phyloP scores from a whole-genome alignment of 352 stramenopile species.

The Globisporangium uncinulatum region DNA sequence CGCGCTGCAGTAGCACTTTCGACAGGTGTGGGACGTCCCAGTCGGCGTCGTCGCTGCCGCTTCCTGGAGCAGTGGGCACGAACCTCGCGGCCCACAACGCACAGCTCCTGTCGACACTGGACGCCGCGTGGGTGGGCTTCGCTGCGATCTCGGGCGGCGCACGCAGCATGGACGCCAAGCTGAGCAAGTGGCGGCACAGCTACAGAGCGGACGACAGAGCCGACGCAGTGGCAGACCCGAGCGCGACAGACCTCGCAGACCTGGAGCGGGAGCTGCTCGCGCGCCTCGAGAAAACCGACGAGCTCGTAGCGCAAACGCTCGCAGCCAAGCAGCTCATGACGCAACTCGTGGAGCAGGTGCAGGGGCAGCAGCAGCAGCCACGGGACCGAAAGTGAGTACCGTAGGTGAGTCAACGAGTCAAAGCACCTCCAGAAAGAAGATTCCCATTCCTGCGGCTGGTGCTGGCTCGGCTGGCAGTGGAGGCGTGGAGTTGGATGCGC shows the following conservation, averaged over 20 bases:
- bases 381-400: neutral
- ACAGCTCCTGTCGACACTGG: constrained; percentile 22
- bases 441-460: constrained; percentile 3
- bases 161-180: constrained; percentile 15
- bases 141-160: constrained; percentile 22
- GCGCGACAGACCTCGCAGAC: constrained; percentile 9
- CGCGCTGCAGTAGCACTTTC: neutral
- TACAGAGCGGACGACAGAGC: constrained; percentile 3
- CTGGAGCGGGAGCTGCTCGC: constrained; percentile 14
- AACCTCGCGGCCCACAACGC: constrained; percentile 15
- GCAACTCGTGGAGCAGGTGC: constrained; percentile 19
- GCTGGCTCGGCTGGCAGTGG: too few relatives aligned
- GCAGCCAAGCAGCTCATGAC: constrained; percentile 19
- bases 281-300: constrained; percentile 19
- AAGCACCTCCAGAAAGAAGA: constrained; percentile 17
- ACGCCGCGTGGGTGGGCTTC: constrained; percentile 32
- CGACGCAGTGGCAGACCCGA: neutral
- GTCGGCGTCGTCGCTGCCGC: too few relatives aligned
- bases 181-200: constrained; percentile 5
- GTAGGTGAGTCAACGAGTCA: too few relatives aligned
- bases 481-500: too few relatives aligned
- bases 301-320: constrained; percentile 22
- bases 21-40: neutral
- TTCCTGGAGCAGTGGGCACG: neutral
- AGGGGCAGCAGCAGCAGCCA: constrained; percentile 1